Evolutionary conservation across 768 basidiomycete species (phyloP), one percentile per base, ranked within the genome.

Genomic region (Podaxis carcinomalis): DNA sequence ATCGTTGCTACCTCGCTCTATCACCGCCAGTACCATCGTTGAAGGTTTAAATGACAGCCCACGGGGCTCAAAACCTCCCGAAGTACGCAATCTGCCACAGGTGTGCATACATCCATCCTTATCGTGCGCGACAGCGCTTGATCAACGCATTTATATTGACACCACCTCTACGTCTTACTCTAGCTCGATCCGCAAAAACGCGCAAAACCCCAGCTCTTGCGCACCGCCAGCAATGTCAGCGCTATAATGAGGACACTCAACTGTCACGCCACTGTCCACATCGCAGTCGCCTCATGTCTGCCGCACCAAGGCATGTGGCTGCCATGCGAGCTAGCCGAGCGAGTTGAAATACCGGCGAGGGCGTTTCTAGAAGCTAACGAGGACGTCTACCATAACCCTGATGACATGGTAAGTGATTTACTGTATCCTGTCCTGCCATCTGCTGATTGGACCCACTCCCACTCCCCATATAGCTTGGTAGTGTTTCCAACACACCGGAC

Each of bases 341-440:
- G 11, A 2, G 36, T 61, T 56, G 51, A 62, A 57, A 62, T 57
- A 62, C 40, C 61, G 50, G 56, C 36, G 21, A 21, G 14, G 11
- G 32, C 56, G 42, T 39, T 42, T 47, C 36, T 49, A 11, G 52
- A 60, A 57, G 28, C 40, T 37, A 59, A 54, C 42, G 50, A 56
- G 35, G 47, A 57, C 55, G 46, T 50, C 57, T 62, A 56, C 51
- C 59, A 56, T 44, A 56, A 55, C 16, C 54, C 60, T 25, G 58
- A 61, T 62, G 63, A 62, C 47, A 68, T 66, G 67, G 69, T 70
- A 11, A 44, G 68, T 56, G 25, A 51, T 52, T 27, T 40, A 32
- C 39, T 21, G 55, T 32, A 32, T 40, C 37, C 35, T 21, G n/a
- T 54, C 11, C 39, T 50, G 16, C 49, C 40, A 19, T 28, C 16